A percentile compares a stretch with the other conserved stretches of the same genome.
These are phyloP conservation scores for Cyclotella cryptica DNA, from an alignment of 108 stramenopile species.

Conservation along the genomic window DNA sequence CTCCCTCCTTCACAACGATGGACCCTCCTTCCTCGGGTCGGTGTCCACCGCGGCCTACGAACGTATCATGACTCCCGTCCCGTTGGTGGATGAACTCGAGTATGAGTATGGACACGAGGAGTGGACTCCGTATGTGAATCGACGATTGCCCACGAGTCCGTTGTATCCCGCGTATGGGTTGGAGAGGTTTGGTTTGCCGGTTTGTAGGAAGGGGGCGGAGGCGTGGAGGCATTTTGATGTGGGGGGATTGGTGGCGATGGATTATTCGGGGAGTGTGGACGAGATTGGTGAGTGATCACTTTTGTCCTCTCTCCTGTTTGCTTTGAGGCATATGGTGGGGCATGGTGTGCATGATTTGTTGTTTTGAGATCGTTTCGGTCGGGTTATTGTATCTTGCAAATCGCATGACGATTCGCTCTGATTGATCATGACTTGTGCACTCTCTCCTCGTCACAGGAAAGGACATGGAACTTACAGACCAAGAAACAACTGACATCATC, in stretches of 20 bases:
- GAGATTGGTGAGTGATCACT: constrained; percentile 48
- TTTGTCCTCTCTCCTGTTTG: background rate
- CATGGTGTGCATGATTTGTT: no score
- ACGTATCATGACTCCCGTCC: constrained; percentile 25
- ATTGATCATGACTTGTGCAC: background rate
- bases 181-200: constrained; percentile 84
- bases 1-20: constrained; percentile 35
- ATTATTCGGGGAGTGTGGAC: constrained; percentile 66
- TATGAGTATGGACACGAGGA: constrained; percentile 63
- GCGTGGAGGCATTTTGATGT: constrained; percentile 92
- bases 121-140: constrained; percentile 81
- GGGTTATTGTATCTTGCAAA: no score
- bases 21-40: constrained; percentile 39
- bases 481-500: constrained; percentile 21
- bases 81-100: constrained; percentile 47
- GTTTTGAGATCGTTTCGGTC: no score
- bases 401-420: background rate
- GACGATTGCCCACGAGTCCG: constrained; percentile 80
- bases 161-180: constrained; percentile 84
- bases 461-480: constrained; percentile 38
- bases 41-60: constrained; percentile 32
- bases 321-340: no score
- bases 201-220: constrained; percentile 81
- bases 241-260: constrained; percentile 66
- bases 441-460: constrained; percentile 2